Evolutionary conservation across 2,329 filamentous ascomycete species (phyloP).

Genomic region (Fusarium napiforme): DNA sequence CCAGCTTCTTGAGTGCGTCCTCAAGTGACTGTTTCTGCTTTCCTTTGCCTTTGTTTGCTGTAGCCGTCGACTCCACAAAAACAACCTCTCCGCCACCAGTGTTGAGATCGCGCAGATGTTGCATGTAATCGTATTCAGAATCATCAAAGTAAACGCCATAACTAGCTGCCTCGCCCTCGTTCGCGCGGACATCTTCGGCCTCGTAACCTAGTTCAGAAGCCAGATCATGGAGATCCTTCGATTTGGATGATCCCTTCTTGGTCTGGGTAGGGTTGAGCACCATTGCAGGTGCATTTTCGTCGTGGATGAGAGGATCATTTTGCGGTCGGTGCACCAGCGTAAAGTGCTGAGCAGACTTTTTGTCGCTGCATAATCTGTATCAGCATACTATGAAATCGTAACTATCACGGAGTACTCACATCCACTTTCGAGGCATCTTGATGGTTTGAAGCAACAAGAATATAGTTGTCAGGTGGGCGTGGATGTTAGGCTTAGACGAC

Average conservation of each 20-base stretch:
- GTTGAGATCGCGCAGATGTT: slow-evolving; percentile 92
- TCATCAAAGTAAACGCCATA: slow-evolving; percentile 96
- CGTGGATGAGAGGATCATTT: slow-evolving; percentile 96
- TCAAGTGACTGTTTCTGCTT: slow-evolving; percentile 83
- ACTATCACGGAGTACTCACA: neutral
- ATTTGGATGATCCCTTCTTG: slow-evolving; percentile 53
- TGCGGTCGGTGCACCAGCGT: slow-evolving; percentile 95
- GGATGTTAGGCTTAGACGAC: slow-evolving; percentile 45
- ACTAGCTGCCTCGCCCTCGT: slow-evolving; percentile 95
- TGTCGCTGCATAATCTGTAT: slow-evolving; percentile 64
- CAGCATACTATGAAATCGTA: neutral
- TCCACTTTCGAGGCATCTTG: slow-evolving; percentile 65
- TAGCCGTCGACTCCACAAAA: slow-evolving; percentile 79
- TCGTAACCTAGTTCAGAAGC: slow-evolving; percentile 78
- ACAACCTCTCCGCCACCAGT: slow-evolving; percentile 78
- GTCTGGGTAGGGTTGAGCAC: slow-evolving; percentile 78
- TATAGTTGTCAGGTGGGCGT: slow-evolving; percentile 24
- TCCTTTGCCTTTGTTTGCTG: slow-evolving; percentile 75
- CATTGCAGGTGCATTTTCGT: slow-evolving; percentile 87
- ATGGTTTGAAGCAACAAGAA: slow-evolving; percentile 32
- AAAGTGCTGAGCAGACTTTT: slow-evolving; percentile 93
- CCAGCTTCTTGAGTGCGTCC: slow-evolving; percentile 77
- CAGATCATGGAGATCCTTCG: slow-evolving; percentile 80
- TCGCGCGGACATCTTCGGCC: slow-evolving; percentile 74
- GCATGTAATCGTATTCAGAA: slow-evolving; percentile 98